Conservation (phyloP, 2,329 filamentous ascomycete genomes). For the Alternaria panax region DNA sequence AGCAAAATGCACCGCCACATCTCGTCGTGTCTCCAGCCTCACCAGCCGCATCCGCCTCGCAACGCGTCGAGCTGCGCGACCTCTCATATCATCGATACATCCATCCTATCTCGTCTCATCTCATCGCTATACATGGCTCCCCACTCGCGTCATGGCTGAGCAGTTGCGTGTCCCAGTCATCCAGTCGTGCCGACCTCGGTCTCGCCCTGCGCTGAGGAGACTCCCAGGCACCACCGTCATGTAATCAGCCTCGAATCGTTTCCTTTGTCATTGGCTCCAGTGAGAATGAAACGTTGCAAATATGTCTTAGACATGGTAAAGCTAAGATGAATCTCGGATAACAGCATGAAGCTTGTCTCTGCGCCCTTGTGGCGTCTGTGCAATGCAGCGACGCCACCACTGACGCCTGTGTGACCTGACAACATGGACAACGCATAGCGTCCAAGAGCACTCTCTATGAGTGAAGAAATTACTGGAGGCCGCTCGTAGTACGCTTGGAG, state of each 20-base stretch:
- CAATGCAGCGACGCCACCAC: background rate
- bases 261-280: background rate
- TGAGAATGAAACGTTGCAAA: background rate
- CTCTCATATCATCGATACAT: background rate
- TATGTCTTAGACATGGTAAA: background rate
- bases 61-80: background rate
- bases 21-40: background rate
- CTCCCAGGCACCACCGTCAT: background rate
- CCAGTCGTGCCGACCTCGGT: background rate
- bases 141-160: background rate
- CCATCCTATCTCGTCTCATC: background rate
- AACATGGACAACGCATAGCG: slow-evolving; percentile 3
- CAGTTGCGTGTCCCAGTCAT: background rate
- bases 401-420: slow-evolving; percentile 1
- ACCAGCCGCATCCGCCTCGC: background rate
- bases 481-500: background rate
- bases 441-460: background rate
- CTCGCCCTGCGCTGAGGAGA: background rate
- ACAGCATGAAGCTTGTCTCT: background rate
- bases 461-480: background rate
- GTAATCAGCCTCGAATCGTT: background rate
- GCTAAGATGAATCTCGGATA: background rate
- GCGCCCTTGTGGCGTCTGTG: background rate
- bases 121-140: background rate
- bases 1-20: slow-evolving; percentile 11